Evolutionary conservation across 2,329 filamentous ascomycete species (phyloP).

Genomic region (Sarocladium kiliense): DNA sequence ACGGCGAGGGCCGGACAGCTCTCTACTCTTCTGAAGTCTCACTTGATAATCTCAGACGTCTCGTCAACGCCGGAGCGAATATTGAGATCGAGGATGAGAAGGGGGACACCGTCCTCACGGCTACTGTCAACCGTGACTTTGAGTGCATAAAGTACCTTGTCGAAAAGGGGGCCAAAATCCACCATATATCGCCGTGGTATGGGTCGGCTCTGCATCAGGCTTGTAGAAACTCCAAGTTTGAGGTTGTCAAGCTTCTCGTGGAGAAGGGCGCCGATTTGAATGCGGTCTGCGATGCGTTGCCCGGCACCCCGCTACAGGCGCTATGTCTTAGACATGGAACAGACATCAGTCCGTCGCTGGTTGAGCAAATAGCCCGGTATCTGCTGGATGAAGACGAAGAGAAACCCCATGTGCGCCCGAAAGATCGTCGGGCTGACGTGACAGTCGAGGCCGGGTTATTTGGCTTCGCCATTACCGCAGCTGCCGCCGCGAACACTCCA

Average conservation of each 20-base stretch:
- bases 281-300: not conserved
- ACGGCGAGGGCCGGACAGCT: constrained; percentile 2
- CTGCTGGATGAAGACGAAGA: not conserved
- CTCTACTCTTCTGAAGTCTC: not conserved
- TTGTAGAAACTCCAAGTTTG: not conserved
- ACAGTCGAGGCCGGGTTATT: not conserved
- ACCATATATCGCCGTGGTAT: not conserved
- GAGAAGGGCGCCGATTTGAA: not conserved
- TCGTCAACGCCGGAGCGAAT: constrained; percentile 11
- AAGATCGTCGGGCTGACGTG: not conserved
- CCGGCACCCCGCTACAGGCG: not conserved
- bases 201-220: not conserved
- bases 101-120: constrained; percentile 8
- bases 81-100: constrained; percentile 5
- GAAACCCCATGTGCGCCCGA: not conserved
- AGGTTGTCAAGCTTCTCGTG: not conserved
- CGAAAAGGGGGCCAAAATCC: not conserved
- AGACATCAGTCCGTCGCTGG: not conserved
- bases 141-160: constrained; percentile 11
- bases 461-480: not conserved
- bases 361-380: not conserved
- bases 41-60: constrained; percentile 7
- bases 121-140: constrained; percentile 2
- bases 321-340: not conserved
- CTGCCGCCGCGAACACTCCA: not conserved